Evolutionary conservation across 371 early-diverging fungal genomes (phyloP).

Genomic region (Phascolomyces articulosus): DNA sequence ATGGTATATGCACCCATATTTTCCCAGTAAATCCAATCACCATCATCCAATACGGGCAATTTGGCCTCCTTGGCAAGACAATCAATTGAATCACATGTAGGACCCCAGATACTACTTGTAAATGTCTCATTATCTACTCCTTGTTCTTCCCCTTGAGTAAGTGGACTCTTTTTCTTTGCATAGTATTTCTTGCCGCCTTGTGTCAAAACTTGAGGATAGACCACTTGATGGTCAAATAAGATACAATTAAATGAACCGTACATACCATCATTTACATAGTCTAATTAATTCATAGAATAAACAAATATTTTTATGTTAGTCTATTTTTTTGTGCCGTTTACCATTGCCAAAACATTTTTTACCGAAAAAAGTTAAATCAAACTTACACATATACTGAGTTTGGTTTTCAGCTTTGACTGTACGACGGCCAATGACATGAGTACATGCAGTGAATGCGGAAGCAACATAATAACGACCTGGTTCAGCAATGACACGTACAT

Average conservation of each 20-base stretch:
- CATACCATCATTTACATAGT: constrained; percentile 98
- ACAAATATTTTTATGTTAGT: not conserved
- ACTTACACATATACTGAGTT: constrained; percentile 81
- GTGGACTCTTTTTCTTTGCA: constrained; percentile 3
- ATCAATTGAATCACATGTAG: constrained; percentile 98
- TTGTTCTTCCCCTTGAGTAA: no score
- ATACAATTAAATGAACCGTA: constrained; percentile 98
- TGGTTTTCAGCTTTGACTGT: constrained; percentile 45
- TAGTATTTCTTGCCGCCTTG: constrained; percentile 16
- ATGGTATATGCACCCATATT: constrained; percentile 98
- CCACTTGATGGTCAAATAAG: constrained; percentile 93
- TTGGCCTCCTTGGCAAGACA: constrained; percentile 72
- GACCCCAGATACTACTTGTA: constrained; percentile 93
- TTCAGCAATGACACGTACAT: constrained; percentile 93
- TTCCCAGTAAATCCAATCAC: constrained; percentile 96
- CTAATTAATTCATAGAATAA: constrained; percentile 11
- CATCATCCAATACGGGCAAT: constrained; percentile 87
- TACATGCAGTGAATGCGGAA: constrained; percentile 91
- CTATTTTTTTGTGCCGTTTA: no score
- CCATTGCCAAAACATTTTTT: not conserved
- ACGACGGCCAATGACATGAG: constrained; percentile 91
- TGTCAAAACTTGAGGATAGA: constrained; percentile 59
- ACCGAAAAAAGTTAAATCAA: not conserved
- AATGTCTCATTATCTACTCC: constrained; percentile 31
- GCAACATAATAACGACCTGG: constrained; percentile 97